These are phyloP conservation scores for Globisporangium parvum DNA, from an alignment of 352 stramenopile species.

Conservation along the genomic window DNA sequence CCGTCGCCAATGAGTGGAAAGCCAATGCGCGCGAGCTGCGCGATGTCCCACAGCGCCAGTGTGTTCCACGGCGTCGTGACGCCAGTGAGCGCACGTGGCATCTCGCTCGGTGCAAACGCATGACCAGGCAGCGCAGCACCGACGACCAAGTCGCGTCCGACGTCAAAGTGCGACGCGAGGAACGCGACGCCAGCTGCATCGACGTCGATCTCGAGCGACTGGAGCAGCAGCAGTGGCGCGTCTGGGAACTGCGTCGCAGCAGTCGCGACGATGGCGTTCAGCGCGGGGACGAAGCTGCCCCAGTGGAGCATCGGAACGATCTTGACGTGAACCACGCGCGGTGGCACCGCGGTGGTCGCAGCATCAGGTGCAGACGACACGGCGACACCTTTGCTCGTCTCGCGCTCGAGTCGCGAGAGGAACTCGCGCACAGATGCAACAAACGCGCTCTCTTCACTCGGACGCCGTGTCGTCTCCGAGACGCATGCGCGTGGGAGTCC, in stretches of 20 bases:
- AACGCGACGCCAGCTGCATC: conserved; percentile 37
- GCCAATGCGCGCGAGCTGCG: conserved; percentile 85
- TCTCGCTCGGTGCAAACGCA: conserved; percentile 30
- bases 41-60: conserved; percentile 91
- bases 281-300: conserved; percentile 92
- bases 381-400: conserved; percentile 8
- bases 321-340: conserved; percentile 23
- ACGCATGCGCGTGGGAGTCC: conserved; percentile 24
- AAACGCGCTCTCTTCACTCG: conserved; percentile 22
- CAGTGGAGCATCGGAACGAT: conserved; percentile 92
- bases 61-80: conserved; percentile 95
- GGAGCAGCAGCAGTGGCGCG: conserved; percentile 68
- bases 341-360: background rate
- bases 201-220: conserved; percentile 90
- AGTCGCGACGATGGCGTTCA: conserved; percentile 91
- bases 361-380: background rate
- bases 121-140: conserved; percentile 87
- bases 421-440: conserved; percentile 34
- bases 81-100: conserved; percentile 70
- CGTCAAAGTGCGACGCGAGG: conserved; percentile 62
- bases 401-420: conserved; percentile 24
- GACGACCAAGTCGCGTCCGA: conserved; percentile 81
- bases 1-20: conserved; percentile 89
- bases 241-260: conserved; percentile 49
- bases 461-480: background rate